Evolutionary conservation across 73 alveolate genomes (phyloP), one percentile per base, ranked within the genome.

Genomic region (Paramecium octaurelia): DNA sequence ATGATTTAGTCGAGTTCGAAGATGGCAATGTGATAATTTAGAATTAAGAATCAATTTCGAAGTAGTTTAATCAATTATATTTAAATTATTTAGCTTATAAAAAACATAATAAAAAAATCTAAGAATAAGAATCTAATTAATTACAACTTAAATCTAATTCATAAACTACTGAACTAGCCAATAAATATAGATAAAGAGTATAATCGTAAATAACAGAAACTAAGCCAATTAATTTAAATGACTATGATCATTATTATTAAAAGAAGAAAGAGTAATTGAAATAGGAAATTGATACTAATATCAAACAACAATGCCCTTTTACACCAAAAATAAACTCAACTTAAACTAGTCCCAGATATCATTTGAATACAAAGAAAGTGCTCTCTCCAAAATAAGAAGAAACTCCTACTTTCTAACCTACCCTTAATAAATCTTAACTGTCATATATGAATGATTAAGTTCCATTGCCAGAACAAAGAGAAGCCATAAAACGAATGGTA

Each of bases 81-180:
- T 6, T 77, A n/a, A 77, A 77, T 46, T 43, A 77, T 42, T 46
- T 77, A 14, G 69, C 90, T n/a, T 77, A 77, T 77, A 77, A 77
- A 34, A 77, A 77, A 77, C 18, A 50, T 16, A 50, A 50, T 29
- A 50, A 50, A 27, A 27, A 27, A 27, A 1, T 27, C 31, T 27
- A 27, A 27, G 31, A 27, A 27, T 27, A 27, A 27, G 31, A 27
- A 27, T 27, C 31, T 27, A 27, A 1, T 27, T 27, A 27, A 27
- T 1, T 27, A 27, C 31, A 27, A 27, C 31, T 27, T 40, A 76
- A 42, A 76, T 14, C 70, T 76, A 18, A 18, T 8, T 18, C 16
- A 38, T 35, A 42, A 40, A 76, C 89, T 12, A 29, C 1, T 36
- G 38, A 76, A 43, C 38, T 76, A 42, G 89, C 89, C 12, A 76